Conservation (phyloP, 495 filamentous ascomycete species). For the Lichina pygmaea region DNA sequence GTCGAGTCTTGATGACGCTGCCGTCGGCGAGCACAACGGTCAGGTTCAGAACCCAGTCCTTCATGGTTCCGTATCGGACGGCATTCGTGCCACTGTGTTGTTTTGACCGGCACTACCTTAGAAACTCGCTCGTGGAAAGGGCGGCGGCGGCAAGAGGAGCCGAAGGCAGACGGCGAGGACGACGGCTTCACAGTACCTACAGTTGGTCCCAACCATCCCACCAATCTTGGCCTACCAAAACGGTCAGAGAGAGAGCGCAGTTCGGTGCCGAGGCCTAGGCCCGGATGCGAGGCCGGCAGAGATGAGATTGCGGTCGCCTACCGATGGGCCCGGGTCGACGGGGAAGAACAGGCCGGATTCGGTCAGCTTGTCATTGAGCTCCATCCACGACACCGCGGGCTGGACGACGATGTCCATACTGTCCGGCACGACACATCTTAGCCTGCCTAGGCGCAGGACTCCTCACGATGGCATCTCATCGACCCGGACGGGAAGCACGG, state of each 20-base stretch:
- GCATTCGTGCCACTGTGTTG: conserved; percentile 37
- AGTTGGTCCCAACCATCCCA: conserved; percentile 60
- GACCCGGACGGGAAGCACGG: neutral
- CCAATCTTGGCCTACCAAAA: conserved; percentile 25
- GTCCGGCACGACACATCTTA: neutral
- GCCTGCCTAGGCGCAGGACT: neutral
- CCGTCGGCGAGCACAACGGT: conserved; percentile 61
- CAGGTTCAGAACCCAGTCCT: conserved; percentile 62
- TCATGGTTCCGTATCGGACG: conserved; percentile 63
- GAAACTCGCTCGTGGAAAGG: too few species aligned
- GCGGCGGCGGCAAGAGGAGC: neutral
- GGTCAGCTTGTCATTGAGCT: conserved; percentile 54
- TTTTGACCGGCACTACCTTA: neutral
- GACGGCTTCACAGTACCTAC: conserved; percentile 9
- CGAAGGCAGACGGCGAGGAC: neutral
- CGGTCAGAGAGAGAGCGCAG: neutral
- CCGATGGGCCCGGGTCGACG: conserved; percentile 42
- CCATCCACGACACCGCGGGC: conserved; percentile 76
- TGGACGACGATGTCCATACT: conserved; percentile 75
- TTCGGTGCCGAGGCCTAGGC: too few species aligned
- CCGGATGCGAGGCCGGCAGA: neutral
- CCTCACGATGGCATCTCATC: neutral
- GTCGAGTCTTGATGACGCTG: conserved; percentile 48
- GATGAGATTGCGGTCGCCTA: neutral
- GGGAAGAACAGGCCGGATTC: conserved; percentile 68